Base-by-base conservation (phyloP, 257 asterid species). In the Voacanga thouarsii region DNA sequence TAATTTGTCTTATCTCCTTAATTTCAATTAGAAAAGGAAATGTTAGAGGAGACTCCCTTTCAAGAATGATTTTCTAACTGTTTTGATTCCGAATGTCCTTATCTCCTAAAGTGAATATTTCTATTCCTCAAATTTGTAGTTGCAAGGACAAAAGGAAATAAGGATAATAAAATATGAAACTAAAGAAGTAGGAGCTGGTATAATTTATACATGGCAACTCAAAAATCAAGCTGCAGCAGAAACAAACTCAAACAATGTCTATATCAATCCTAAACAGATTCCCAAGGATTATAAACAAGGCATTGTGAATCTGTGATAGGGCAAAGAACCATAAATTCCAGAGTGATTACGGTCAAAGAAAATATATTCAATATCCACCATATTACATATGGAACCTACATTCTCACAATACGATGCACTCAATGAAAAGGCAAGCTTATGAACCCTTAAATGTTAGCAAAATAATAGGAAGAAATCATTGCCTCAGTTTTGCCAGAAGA, bases 11-110 rank as follows among this genome's bases (percentile, higher is more conserved):
- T n/a, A n/a, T 87, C 85, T 88, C 94, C 72, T 90, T 86, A 84
- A 91, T 87, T 87, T 92, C 96, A 81, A 92, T 85, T 79, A 91
- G 84, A 80, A 92, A 92, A 73, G 92, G 91, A 86, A 92, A 92
- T 73, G 96, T 76, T 49, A 95, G 86, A 70, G 89, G 83, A 72
- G 87, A 78, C 85, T 84, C 88, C 84, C 97, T 92, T 87, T 88
- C 89, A 41, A 88, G 85, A 84, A 89, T 77, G 83, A 84, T 87
- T 85, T 91, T 91, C 87, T 78, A 86, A 84, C 84, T 37, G 55
- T 88, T 88, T 84, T 91, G 86, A 77, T 74, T 77, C 78, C 82
- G 87, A 77, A 92, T 96, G 80, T 88, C 90, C 79, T 81, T 82
- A 85, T 88, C 92, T 80, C 96, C 84, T 80, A 88, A 78, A 41